Evolutionary conservation across 371 early-diverging fungal genomes (phyloP), one percentile per base, ranked within the genome.

Genomic region (Rhizopus microsporus): DNA sequence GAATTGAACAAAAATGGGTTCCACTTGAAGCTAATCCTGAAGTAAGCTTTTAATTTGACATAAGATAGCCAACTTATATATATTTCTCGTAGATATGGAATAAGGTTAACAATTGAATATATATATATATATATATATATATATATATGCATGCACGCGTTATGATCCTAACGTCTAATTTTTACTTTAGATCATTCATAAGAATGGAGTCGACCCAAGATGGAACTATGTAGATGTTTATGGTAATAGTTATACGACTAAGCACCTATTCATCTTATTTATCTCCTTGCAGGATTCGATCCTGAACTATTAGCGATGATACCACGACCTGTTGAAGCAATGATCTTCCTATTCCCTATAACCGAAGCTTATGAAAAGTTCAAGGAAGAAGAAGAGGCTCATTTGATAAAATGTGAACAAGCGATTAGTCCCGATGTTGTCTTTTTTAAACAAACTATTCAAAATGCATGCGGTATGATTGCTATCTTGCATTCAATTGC

Each of bases 401-500:
- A 69, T 16, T 67, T 88, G 23, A 66, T 69, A 39, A 62, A 71
- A 50, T 52, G 70, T 30, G 87, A 87, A 42, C 86, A 82, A 51
- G 67, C 53, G n/a, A 75, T 73, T 52, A 82, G 81, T 50, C 79
- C 81, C 30, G 69, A 89, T 23, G 63, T 93, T 6, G 80, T 88
- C 44, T 96, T 91, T 59, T 86, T 89, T 56, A 82, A 81, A 30
- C 96, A 97, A 71, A 95, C 95, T 2, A 96, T 96, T 45, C 68
- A 77, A 44, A 96, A 97, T 67, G 96, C 97, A 2, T 97, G 98
- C 61, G 93, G 94, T 23, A 90, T 93, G 47, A 91, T 92, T 72
- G 93, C 88, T 0, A 75, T 93, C 5, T 65, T 93, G 31, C 93
- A 91, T 60, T 82, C 90, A 0, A 62, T 92, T 17, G 84, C 82